Conservation (phyloP, 805 yeast genomes). For the Candida insectorum region DNA sequence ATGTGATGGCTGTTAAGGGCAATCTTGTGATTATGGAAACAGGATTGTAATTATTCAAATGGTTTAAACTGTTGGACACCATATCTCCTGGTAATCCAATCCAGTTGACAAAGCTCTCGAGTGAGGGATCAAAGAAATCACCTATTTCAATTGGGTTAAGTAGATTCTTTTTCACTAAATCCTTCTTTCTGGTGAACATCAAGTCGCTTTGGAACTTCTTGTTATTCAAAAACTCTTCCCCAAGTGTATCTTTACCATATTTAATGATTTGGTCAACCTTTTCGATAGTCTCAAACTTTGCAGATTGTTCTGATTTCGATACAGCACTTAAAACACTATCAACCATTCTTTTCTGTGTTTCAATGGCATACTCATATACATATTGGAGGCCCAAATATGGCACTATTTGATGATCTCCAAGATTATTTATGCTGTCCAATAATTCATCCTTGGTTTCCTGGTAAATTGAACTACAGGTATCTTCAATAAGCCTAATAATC, state of each 20-base stretch:
- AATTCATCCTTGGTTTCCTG: constrained; percentile 56
- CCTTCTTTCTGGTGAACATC: constrained; percentile 80
- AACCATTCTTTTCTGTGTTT: constrained; percentile 66
- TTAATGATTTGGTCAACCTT: constrained; percentile 61
- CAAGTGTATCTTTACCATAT: constrained; percentile 63
- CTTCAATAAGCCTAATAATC: constrained; percentile 63
- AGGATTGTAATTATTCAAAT: constrained; percentile 33
- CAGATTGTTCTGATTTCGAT: constrained; percentile 59
- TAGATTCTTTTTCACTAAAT: constrained; percentile 55
- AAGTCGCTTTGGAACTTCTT: constrained; percentile 64
- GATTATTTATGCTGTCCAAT: constrained; percentile 45
- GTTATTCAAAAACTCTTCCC: constrained; percentile 56
- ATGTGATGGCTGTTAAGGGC: constrained; percentile 26
- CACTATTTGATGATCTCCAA: constrained; percentile 52
- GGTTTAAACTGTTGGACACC: constrained; percentile 23
- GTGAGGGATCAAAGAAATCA: constrained; percentile 81
- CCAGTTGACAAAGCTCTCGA: constrained; percentile 54
- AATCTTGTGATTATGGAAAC: constrained; percentile 24
- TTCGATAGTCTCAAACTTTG: constrained; percentile 55
- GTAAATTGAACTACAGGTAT: constrained; percentile 54
- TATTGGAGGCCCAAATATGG: constrained; percentile 61
- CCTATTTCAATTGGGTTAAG: constrained; percentile 55
- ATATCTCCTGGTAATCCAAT: constrained; percentile 35
- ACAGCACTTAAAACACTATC: constrained; percentile 65
- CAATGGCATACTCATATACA: constrained; percentile 64